A percentile compares a stretch with the other conserved stretches of the same genome.
These are phyloP conservation scores for Fraxinus anomala DNA, from an alignment of 257 asterid species.

Conservation along the genomic window DNA sequence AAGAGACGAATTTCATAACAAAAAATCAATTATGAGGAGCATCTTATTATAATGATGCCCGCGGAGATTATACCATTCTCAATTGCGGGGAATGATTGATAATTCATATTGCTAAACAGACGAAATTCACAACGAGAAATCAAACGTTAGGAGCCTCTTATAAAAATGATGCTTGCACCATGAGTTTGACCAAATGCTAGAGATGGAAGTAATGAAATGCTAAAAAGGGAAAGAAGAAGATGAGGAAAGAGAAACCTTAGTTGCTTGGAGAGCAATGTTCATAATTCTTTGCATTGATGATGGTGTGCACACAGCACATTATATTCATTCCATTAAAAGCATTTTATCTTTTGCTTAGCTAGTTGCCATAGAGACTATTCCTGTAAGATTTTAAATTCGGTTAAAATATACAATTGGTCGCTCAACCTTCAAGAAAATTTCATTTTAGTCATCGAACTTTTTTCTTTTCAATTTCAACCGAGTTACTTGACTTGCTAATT, in stretches of 20 bases:
- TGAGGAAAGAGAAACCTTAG: not conserved
- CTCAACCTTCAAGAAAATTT: not conserved
- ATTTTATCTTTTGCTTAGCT: not conserved
- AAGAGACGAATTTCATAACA: no score
- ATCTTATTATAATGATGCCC: no score
- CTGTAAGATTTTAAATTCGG: no score
- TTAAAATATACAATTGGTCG: not conserved
- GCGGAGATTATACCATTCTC: no score
- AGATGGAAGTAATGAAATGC: not conserved
- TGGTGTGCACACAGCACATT: not conserved
- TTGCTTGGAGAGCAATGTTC: slow-evolving; percentile 2
- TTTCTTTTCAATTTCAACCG: no score
- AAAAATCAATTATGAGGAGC: no score
- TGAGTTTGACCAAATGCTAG: not conserved
- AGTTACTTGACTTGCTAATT: not conserved
- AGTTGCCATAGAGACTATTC: not conserved
- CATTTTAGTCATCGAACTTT: not conserved
- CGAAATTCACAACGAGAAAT: not conserved
- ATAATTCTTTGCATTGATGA: not conserved
- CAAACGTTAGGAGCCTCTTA: not conserved
- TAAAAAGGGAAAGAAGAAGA: not conserved
- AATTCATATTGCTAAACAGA: no score
- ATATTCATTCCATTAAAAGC: not conserved
- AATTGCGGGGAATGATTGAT: no score
- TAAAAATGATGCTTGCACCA: not conserved